A percentile compares a stretch with the other conserved stretches of the same genome.
Evolutionary conservation across 148 eudicot genomes (phyloP).

Genomic region (Pouteria glomerata): DNA sequence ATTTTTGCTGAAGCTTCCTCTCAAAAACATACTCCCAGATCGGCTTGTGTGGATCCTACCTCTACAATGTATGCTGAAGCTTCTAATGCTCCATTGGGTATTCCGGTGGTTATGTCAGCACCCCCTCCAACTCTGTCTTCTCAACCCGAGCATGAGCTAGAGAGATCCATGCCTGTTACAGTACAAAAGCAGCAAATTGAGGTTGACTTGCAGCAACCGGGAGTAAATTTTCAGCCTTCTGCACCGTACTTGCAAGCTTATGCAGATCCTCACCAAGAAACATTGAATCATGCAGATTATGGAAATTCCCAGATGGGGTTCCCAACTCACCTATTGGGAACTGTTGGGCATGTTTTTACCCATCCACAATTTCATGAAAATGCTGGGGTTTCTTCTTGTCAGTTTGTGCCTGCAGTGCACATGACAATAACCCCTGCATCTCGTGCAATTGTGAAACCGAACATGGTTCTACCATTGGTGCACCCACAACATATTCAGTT

Average conservation of each 20-base stretch:
- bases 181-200: slow-evolving; percentile 32
- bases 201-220: slow-evolving; percentile 41
- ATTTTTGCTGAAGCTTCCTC: too few species aligned
- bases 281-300: slow-evolving; percentile 35
- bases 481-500: slow-evolving; percentile 39
- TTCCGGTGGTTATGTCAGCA: slow-evolving; percentile 21
- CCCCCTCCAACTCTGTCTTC: slow-evolving; percentile 23
- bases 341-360: slow-evolving; percentile 48
- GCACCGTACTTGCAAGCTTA: slow-evolving; percentile 53
- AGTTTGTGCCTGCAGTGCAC: slow-evolving; percentile 47
- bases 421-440: slow-evolving; percentile 57
- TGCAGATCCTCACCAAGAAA: slow-evolving; percentile 59
- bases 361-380: slow-evolving; percentile 48
- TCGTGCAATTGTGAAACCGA: slow-evolving; percentile 51
- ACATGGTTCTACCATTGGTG: slow-evolving; percentile 31
- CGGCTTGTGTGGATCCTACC: slow-evolving; percentile 25
- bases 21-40: slow-evolving; percentile 36
- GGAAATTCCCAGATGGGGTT: slow-evolving; percentile 56
- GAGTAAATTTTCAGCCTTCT: slow-evolving; percentile 34
- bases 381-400: slow-evolving; percentile 41
- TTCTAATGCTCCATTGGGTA: slow-evolving; percentile 25
- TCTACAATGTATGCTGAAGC: slow-evolving; percentile 23
- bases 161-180: slow-evolving; percentile 36
- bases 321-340: slow-evolving; percentile 43
- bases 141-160: slow-evolving; percentile 41